A percentile compares a stretch with the other conserved stretches of the same genome.
Conservation (phyloP, 345 rosid species). For the Hibiscus mutabilis region DNA sequence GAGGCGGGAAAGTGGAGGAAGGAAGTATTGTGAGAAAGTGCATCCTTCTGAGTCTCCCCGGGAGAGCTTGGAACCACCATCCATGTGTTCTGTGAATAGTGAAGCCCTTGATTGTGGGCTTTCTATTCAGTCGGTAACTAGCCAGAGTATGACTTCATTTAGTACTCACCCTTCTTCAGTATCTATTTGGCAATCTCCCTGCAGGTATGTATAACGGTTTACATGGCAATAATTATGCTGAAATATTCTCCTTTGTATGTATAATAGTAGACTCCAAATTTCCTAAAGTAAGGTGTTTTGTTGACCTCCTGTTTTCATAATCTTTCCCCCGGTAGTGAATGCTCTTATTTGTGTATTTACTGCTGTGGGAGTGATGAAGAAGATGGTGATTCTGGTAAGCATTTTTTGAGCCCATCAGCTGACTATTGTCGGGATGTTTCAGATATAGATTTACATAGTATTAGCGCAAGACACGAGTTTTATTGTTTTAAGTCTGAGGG, state of each 20-base stretch:
- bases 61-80: constrained; percentile 62
- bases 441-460: constrained; percentile 73
- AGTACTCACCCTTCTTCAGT: constrained; percentile 33
- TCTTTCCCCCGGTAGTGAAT: not conserved
- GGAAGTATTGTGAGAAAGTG: constrained; percentile 60
- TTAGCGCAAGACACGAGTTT: constrained; percentile 73
- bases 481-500: constrained; percentile 59
- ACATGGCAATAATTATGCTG: not conserved
- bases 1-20: constrained; percentile 25
- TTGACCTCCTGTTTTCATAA: not conserved
- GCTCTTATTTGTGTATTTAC: constrained; percentile 7
- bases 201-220: constrained; percentile 41
- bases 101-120: constrained; percentile 42
- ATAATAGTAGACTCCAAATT: not conserved
- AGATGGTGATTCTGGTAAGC: constrained; percentile 53
- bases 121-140: constrained; percentile 29
- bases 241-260: not conserved
- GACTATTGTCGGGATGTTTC: constrained; percentile 57
- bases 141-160: constrained; percentile 38
- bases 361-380: constrained; percentile 75
- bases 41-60: constrained; percentile 55
- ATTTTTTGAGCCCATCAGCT: constrained; percentile 52
- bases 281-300: not conserved
- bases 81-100: constrained; percentile 27
- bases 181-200: constrained; percentile 42